Base-by-base conservation (phyloP, 495 filamentous ascomycete species). In the Endocarpon pusillum region DNA sequence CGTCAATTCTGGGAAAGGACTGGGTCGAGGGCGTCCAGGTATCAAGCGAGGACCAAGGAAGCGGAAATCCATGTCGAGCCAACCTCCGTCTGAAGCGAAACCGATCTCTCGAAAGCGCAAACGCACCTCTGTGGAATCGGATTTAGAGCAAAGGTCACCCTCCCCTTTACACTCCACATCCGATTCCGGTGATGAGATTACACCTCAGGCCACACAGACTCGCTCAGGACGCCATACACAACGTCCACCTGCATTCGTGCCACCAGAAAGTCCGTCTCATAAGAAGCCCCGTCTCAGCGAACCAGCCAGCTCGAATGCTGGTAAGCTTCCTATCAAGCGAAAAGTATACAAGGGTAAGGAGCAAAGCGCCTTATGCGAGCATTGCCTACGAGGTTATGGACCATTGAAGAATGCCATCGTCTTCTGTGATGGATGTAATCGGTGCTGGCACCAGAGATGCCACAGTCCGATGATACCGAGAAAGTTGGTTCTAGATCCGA, bases 371-470 rank as follows among this genome's bases (percentile, higher is more conserved):
- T 48, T 77, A 10, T 96, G 89, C 54, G 76, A 73, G 37, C 64
- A 73, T 43, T 97, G 89, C 55, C 67, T 75, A 32, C 64, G 89
- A 25, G 73, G 81, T 6, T 70, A 81, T 33, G 81, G 74, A 36
- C 78, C 84, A 0, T 49, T 62, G 12, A 71, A 50, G 38, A 97
- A 97, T 52, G 67, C 73, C 58, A 94, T 97, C 36, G 89, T 96
- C 5, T 89, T 93, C 50, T 97, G 89, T 56, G 85, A 94, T 52
- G 76, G 73, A 9, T 97, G 89, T 59, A 85, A 89, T 48, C 64
- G 62, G 8, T 69, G 77, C 11, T 97, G 85, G 71, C 89, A 97
- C 52, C 86, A 93, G 53, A 67, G 69, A 40, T 96, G 89, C 46
- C 86, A 94, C 52, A 71, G 89, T 42, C 85, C 89, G 1, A 67